Conservation (phyloP, 768 basidiomycete species). For the Polyporus arcularius region DNA sequence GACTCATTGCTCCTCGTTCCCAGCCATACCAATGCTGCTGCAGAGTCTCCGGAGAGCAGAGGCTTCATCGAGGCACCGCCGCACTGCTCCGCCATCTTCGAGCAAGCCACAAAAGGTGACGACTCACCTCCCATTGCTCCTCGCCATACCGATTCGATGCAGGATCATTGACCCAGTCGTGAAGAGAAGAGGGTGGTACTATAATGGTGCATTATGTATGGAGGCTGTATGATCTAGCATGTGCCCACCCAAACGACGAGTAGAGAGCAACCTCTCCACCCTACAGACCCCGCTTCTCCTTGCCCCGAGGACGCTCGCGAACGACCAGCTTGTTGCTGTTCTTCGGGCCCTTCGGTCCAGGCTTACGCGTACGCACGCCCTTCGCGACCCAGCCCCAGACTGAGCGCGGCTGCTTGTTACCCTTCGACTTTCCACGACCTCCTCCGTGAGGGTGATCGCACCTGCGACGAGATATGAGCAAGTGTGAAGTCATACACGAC, state of each 20-base stretch:
- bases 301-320: slow-evolving; percentile 80
- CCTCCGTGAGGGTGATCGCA: slow-evolving; percentile 95
- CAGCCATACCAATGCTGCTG: neutral
- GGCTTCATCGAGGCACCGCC: too few relatives aligned
- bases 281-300: slow-evolving; percentile 41
- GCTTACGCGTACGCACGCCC: slow-evolving; percentile 90
- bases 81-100: too few relatives aligned
- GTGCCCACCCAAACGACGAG: neutral
- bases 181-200: slow-evolving; percentile 3
- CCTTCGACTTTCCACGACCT: slow-evolving; percentile 97
- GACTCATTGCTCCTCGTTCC: neutral
- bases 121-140: too few relatives aligned
- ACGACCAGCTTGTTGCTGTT: slow-evolving; percentile 89
- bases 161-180: neutral
- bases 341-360: slow-evolving; percentile 89
- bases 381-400: slow-evolving; percentile 93
- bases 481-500: slow-evolving; percentile 8
- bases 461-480: slow-evolving; percentile 38
- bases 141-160: neutral
- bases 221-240: slow-evolving; percentile 1
- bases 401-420: slow-evolving; percentile 90
- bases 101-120: too few relatives aligned
- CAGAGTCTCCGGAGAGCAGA: neutral
- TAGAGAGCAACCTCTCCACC: neutral
- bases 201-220: slow-evolving; percentile 22